Conservation (phyloP, 495 filamentous ascomycete genomes). For the Beverwykella pulmonaria region DNA sequence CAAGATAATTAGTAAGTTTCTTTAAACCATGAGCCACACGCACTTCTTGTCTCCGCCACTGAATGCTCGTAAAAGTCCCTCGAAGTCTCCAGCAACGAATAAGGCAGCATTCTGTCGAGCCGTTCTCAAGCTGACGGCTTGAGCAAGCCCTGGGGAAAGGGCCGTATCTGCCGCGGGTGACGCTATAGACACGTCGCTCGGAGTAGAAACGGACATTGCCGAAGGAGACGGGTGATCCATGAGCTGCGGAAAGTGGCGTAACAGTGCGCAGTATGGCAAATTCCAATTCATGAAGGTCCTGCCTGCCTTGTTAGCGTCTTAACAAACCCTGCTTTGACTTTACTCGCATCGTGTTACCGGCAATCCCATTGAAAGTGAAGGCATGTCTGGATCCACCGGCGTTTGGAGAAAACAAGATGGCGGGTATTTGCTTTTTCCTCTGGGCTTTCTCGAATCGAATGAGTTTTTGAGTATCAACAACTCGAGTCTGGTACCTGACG, state of each 20-base stretch:
- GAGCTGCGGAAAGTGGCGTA: not conserved
- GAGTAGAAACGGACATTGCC: constrained; percentile 4
- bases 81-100: constrained; percentile 42
- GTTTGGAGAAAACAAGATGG: not conserved
- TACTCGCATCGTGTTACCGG: constrained; percentile 38
- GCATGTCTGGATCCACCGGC: not conserved
- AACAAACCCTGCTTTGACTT: not conserved
- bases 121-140: constrained; percentile 42
- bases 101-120: constrained; percentile 42
- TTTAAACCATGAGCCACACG: constrained; percentile 12
- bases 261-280: constrained; percentile 33
- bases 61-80: constrained; percentile 41
- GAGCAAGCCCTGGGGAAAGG: constrained; percentile 37
- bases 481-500: constrained; percentile 31
- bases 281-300: constrained; percentile 45
- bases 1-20: not conserved
- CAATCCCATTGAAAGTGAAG: constrained; percentile 17
- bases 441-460: not conserved
- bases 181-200: constrained; percentile 26
- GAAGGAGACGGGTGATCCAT: constrained; percentile 36
- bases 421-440: not conserved
- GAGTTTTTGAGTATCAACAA: constrained; percentile 44
- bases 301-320: constrained; percentile 10
- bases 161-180: constrained; percentile 24
- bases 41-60: constrained; percentile 39